A percentile compares a stretch with the other conserved stretches of the same genome.
phyloP scores from a whole-genome alignment of 2,329 filamentous ascomycete genomes.

The Diaporthe citrichinensis region DNA sequence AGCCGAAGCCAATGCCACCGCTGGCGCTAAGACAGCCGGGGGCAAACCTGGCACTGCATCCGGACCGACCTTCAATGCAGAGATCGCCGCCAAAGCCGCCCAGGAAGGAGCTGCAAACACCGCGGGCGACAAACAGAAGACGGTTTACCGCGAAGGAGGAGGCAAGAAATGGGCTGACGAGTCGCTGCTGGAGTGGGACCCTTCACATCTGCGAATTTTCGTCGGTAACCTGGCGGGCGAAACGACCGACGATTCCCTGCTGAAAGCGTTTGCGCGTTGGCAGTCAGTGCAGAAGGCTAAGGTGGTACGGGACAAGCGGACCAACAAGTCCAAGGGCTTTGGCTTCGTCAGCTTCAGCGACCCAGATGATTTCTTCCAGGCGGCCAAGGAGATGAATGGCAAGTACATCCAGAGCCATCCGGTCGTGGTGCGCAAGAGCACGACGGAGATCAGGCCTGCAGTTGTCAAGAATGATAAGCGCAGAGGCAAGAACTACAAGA shows the following conservation, averaged over 20 bases:
- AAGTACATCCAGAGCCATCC: conserved; percentile 99
- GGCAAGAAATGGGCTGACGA: conserved; percentile 94
- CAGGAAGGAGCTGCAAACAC: conserved; percentile 61
- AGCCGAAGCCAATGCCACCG: conserved; percentile 46
- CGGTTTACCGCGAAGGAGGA: conserved; percentile 88
- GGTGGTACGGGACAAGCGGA: conserved; percentile 95
- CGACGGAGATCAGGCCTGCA: conserved; percentile 88
- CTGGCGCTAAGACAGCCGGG: conserved; percentile 45
- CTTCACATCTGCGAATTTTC: conserved; percentile 92
- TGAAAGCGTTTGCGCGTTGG: conserved; percentile 94
- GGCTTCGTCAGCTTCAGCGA: conserved; percentile 97
- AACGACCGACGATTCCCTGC: conserved; percentile 93
- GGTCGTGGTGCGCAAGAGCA: conserved; percentile 87
- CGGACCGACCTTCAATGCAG: conserved; percentile 50
- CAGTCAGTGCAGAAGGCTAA: conserved; percentile 91
- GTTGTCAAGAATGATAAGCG: conserved; percentile 74
- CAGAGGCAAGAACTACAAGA: conserved; percentile 65
- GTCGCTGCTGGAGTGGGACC: conserved; percentile 94
- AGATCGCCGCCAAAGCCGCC: conserved; percentile 54
- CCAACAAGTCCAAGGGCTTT: conserved; percentile 95
- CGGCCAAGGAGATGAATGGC: conserved; percentile 97
- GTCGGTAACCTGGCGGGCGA: conserved; percentile 97
- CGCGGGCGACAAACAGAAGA: conserved; percentile 79
- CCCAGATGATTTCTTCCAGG: conserved; percentile 95
- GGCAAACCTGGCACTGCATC: conserved; percentile 48